phyloP scores from a whole-genome alignment of 2,329 filamentous ascomycete species.

The Trichophyton mentagrophytes region DNA sequence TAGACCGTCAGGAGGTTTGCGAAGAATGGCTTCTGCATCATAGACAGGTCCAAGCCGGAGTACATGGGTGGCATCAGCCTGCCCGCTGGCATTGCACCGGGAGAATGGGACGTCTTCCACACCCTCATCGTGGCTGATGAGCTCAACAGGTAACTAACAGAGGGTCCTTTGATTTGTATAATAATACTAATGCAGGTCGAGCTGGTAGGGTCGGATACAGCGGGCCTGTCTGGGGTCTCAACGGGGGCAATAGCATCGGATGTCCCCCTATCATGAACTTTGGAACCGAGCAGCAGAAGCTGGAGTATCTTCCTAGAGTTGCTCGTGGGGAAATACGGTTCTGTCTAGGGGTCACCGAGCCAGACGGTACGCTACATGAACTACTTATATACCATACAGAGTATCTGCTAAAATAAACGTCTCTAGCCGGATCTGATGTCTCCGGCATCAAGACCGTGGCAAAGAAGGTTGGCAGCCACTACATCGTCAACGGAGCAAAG shows the following conservation, averaged over 20 bases:
- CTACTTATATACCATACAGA: background rate
- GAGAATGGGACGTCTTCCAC: conserved; percentile 46
- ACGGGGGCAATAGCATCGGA: conserved; percentile 50
- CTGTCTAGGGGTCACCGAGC: conserved; percentile 54
- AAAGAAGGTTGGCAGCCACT: conserved; percentile 37
- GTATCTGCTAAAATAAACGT: too few species aligned
- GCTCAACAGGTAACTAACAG: conserved; percentile 16
- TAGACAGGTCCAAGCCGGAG: conserved; percentile 26
- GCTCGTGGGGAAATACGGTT: conserved; percentile 48
- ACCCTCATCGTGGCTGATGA: conserved; percentile 45
- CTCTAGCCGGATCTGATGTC: conserved; percentile 48
- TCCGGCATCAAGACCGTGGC: conserved; percentile 52
- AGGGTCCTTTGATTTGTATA: too few species aligned
- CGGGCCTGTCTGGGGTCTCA: conserved; percentile 46
- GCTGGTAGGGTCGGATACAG: conserved; percentile 42
- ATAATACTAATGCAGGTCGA: background rate
- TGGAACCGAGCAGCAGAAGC: conserved; percentile 48
- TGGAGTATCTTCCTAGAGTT: conserved; percentile 46
- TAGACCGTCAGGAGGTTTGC: conserved; percentile 28
- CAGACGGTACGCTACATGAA: conserved; percentile 37
- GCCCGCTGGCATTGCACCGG: conserved; percentile 35
- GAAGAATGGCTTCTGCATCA: conserved; percentile 29
- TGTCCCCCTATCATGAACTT: conserved; percentile 51
- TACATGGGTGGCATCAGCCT: conserved; percentile 30
- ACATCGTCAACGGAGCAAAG: conserved; percentile 54